Conservation (phyloP, 1,139 yeast genomes). For the Magnusiomyces fungicola region DNA sequence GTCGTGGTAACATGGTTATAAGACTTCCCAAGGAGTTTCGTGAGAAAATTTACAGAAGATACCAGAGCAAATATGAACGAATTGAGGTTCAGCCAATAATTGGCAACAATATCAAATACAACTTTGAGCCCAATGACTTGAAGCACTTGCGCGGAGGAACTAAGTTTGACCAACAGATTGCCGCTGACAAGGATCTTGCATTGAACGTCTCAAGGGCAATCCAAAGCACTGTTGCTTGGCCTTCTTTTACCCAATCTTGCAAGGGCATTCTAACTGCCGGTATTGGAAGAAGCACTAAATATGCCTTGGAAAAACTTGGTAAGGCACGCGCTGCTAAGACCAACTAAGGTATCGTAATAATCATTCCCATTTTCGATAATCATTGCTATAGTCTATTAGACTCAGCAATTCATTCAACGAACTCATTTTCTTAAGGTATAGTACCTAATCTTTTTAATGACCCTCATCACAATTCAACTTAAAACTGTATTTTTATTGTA, state of each 20-base stretch:
- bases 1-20: conserved; percentile 35
- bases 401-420: conserved; percentile 46
- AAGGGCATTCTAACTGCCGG: conserved; percentile 92
- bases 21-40: conserved; percentile 50
- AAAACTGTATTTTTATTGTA: too few relatives aligned
- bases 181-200: conserved; percentile 37
- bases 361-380: not conserved
- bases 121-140: not conserved
- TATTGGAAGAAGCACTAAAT: conserved; percentile 55
- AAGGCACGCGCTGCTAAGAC: conserved; percentile 24
- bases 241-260: conserved; percentile 66
- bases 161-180: conserved; percentile 36
- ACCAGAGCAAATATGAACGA: conserved; percentile 31
- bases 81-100: conserved; percentile 6
- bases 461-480: too few relatives aligned
- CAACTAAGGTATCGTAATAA: conserved; percentile 1
- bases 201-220: conserved; percentile 41
- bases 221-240: conserved; percentile 53
- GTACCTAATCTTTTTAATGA: too few relatives aligned
- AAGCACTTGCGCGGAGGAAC: conserved; percentile 13
- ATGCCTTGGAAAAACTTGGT: conserved; percentile 65
- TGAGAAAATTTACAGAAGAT: conserved; percentile 39
- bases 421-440: conserved; percentile 28
- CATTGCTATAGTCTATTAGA: conserved; percentile 10
- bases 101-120: not conserved